phyloP scores from a whole-genome alignment of 257 asterid genomes.

The Jaltomata sinuosa region DNA sequence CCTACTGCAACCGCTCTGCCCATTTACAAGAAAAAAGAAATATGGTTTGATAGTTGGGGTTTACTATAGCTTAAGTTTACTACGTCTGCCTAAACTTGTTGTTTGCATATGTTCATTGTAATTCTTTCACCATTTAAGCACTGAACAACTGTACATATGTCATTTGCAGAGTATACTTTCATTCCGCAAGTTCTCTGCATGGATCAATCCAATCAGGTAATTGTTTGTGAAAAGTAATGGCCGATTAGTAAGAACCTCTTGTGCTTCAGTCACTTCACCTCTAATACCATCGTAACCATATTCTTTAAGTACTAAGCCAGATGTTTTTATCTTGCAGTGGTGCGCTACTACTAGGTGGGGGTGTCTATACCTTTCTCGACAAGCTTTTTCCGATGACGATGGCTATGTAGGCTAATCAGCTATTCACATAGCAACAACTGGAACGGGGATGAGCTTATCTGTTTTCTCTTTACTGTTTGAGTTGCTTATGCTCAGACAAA shows the following conservation, averaged over 20 bases:
- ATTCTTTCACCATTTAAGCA: background rate
- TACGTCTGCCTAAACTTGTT: background rate
- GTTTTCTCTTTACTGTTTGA: background rate
- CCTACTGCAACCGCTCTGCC: background rate
- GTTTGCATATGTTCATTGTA: background rate
- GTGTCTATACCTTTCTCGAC: constrained; percentile 69
- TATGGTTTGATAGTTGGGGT: background rate
- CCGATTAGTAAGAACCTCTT: background rate
- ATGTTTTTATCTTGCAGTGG: constrained; percentile 39
- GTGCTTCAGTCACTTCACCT: background rate
- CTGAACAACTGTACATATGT: background rate
- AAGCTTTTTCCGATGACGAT: constrained; percentile 68
- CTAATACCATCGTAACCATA: background rate
- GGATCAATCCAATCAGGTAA: constrained; percentile 90
- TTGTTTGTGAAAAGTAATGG: background rate
- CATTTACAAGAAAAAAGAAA: background rate
- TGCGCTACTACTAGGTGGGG: constrained; percentile 87
- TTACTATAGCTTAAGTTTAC: background rate
- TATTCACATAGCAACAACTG: background rate
- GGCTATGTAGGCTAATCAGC: constrained; percentile 46
- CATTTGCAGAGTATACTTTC: constrained; percentile 83
- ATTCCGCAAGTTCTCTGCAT: constrained; percentile 89
- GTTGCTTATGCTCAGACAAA: background rate
- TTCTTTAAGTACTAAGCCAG: background rate
- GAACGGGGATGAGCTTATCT: background rate